Percentiles rank a stretch among this genome's conserved stretches.
phyloP scores from a whole-genome alignment of 2,329 filamentous ascomycete species.

The Elsinoe necatrix region DNA sequence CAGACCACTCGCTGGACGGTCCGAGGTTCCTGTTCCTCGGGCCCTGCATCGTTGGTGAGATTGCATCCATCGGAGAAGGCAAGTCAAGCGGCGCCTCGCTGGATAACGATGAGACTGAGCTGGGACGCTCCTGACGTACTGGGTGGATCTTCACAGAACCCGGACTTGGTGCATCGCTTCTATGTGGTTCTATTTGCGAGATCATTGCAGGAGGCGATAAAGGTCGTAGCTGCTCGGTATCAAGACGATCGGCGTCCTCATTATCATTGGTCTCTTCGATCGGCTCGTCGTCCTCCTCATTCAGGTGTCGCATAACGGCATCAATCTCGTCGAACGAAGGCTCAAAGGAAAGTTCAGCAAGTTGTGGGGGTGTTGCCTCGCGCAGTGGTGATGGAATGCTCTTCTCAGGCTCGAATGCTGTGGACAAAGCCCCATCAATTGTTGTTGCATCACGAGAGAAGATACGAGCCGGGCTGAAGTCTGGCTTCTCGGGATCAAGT shows the following conservation, averaged over 20 bases:
- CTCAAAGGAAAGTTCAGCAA: slow-evolving; percentile 48
- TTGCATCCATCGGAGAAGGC: slow-evolving; percentile 13
- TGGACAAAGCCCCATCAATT: not conserved
- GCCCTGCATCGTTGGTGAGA: slow-evolving; percentile 41
- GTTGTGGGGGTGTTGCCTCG: slow-evolving; percentile 27
- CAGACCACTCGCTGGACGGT: slow-evolving; percentile 85
- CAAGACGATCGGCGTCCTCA: slow-evolving; percentile 25
- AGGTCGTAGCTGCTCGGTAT: not conserved
- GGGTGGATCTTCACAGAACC: slow-evolving; percentile 41
- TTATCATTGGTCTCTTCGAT: slow-evolving; percentile 27
- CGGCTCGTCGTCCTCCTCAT: slow-evolving; percentile 58
- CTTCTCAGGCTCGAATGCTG: slow-evolving; percentile 25
- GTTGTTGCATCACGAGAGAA: slow-evolving; percentile 17
- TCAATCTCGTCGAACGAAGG: slow-evolving; percentile 76
- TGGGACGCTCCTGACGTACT: not conserved
- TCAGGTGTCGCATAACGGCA: slow-evolving; percentile 80
- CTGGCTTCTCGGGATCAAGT: slow-evolving; percentile 16
- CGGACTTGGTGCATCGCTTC: slow-evolving; percentile 63
- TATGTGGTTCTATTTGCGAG: not conserved
- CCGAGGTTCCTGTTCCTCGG: slow-evolving; percentile 56
- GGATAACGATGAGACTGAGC: slow-evolving; percentile 16
- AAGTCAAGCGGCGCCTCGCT: slow-evolving; percentile 13
- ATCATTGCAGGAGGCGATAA: slow-evolving; percentile 2
- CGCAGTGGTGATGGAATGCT: slow-evolving; percentile 30
- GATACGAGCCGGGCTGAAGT: slow-evolving; percentile 18